These are phyloP conservation scores for Lepidium africanum DNA, from an alignment of 345 rosid species.

Conservation along the genomic window DNA sequence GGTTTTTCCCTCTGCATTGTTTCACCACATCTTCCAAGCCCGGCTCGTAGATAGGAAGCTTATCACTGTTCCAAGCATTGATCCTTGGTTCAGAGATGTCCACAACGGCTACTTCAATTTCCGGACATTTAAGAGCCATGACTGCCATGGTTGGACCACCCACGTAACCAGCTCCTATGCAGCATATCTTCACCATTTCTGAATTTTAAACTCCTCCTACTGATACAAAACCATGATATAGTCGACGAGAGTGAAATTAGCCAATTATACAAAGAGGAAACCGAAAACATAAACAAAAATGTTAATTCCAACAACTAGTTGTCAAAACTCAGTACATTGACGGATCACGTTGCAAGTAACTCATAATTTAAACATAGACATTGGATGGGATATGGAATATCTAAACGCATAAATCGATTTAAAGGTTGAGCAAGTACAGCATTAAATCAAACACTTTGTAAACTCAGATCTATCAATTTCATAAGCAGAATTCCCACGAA, in stretches of 20 bases:
- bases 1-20: slow-evolving; percentile 53
- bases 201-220: background rate
- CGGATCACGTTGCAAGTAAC: background rate
- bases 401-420: background rate
- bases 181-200: slow-evolving; percentile 70
- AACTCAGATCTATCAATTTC: slow-evolving; percentile 1
- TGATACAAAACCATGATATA: background rate
- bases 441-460: slow-evolving; percentile 10
- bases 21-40: slow-evolving; percentile 62
- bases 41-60: slow-evolving; percentile 66
- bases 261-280: background rate
- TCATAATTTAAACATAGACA: background rate
- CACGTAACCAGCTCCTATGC: slow-evolving; percentile 70
- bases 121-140: slow-evolving; percentile 59
- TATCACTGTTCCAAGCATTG: slow-evolving; percentile 61
- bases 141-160: slow-evolving; percentile 83
- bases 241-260: background rate
- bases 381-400: background rate
- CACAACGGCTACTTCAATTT: slow-evolving; percentile 53
- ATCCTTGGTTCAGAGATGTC: slow-evolving; percentile 54
- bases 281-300: background rate
- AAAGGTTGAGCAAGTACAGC: background rate
- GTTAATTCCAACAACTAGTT: background rate
- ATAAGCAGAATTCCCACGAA: background rate
- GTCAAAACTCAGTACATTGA: background rate